Evolutionary conservation across 179 eudicot species (phyloP).

Genomic region (Amaranthus tricolor): DNA sequence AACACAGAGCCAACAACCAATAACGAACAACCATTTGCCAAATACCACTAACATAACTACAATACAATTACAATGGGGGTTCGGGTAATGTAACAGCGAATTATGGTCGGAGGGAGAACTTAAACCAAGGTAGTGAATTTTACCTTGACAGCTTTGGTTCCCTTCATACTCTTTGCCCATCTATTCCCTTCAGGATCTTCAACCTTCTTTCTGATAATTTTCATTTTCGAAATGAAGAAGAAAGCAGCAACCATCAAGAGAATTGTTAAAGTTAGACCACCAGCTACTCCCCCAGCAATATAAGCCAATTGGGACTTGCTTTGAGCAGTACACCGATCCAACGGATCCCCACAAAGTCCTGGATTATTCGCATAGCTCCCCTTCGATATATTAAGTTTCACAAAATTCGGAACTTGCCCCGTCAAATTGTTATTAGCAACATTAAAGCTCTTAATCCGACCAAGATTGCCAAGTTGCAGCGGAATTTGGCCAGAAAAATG

Average conservation of each 20-base stretch:
- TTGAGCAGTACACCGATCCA: constrained; percentile 36
- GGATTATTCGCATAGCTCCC: constrained; percentile 56
- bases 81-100: too few relatives aligned
- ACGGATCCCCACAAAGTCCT: constrained; percentile 70
- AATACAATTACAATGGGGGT: too few relatives aligned
- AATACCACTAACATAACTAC: too few relatives aligned
- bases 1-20: too few relatives aligned
- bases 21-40: too few relatives aligned
- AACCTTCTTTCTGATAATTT: constrained; percentile 58
- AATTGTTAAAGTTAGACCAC: constrained; percentile 42
- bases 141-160: constrained; percentile 73
- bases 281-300: constrained; percentile 56
- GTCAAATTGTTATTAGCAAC: constrained; percentile 59
- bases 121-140: constrained; percentile 4
- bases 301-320: constrained; percentile 31
- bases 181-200: constrained; percentile 83
- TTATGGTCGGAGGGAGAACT: too few relatives aligned
- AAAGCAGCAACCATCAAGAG: constrained; percentile 34
- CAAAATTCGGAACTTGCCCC: constrained; percentile 56
- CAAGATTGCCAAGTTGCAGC: constrained; percentile 40
- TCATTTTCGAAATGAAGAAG: constrained; percentile 43
- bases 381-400: neutral
- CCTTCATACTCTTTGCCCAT: constrained; percentile 92
- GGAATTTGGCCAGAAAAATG: constrained; percentile 73
- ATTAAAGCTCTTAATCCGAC: constrained; percentile 53